phyloP scores from a whole-genome alignment of 1,284 basidiomycete genomes.

The Retiboletus flavoniger region DNA sequence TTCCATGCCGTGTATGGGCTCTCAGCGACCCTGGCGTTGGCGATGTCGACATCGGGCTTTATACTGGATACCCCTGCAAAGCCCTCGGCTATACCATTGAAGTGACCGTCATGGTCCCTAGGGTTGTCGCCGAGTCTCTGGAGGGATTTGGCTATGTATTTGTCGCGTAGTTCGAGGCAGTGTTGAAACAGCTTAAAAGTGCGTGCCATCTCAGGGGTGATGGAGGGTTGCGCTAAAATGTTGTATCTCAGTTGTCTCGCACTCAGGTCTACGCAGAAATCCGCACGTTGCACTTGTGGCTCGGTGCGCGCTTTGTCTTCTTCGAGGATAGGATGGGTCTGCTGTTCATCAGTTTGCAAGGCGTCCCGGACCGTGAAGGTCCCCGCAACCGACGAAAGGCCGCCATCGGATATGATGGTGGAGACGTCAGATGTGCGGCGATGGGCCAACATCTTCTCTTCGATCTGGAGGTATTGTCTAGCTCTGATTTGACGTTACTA shows the following conservation, averaged over 20 bases:
- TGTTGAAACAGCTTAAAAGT: constrained; percentile 67
- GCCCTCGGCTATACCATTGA: constrained; percentile 59
- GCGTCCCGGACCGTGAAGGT: constrained; percentile 41
- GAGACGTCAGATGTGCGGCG: constrained; percentile 45
- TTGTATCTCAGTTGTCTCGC: constrained; percentile 13
- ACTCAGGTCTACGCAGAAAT: not conserved
- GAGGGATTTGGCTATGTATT: constrained; percentile 82
- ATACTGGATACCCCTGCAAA: constrained; percentile 66
- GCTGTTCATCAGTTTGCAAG: constrained; percentile 23
- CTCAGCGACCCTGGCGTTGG: constrained; percentile 31
- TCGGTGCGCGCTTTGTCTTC: constrained; percentile 38
- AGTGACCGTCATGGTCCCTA: constrained; percentile 78
- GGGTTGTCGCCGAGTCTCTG: constrained; percentile 93
- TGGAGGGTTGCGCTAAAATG: constrained; percentile 37
- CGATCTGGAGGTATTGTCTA: constrained; percentile 48
- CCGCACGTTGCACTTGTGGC: constrained; percentile 30
- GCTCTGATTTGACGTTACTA: not conserved
- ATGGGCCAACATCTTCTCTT: constrained; percentile 67
- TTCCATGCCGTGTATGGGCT: constrained; percentile 64
- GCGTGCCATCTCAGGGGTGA: constrained; percentile 52
- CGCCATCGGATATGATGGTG: constrained; percentile 41
- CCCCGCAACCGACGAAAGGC: constrained; percentile 36
- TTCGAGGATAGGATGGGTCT: constrained; percentile 34
- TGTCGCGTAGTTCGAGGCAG: constrained; percentile 87
- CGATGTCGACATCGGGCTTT: constrained; percentile 55